Percentiles rank a stretch among this genome's conserved stretches.
These are phyloP conservation scores for Cercospora beticola DNA, from an alignment of 2,329 filamentous ascomycete species.

Conservation along the genomic window DNA sequence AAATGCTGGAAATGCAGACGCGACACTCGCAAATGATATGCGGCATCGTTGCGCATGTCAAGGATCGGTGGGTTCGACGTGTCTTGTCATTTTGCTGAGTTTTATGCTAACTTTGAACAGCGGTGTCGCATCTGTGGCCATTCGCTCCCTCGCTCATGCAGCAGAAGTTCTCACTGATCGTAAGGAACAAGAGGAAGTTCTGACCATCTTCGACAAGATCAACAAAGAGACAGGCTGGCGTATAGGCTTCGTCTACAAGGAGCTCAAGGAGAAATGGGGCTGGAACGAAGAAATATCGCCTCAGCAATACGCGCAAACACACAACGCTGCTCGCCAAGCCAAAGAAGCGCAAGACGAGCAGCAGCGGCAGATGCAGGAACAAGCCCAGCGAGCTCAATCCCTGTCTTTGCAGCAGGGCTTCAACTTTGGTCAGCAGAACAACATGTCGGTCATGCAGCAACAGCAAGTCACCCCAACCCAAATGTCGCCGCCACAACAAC, in stretches of 20 bases:
- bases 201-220: constrained; percentile 74
- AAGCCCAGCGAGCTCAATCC: constrained; percentile 31
- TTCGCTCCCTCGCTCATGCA: constrained; percentile 76
- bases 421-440: constrained; percentile 27
- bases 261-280: constrained; percentile 75
- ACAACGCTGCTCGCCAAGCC: constrained; percentile 32
- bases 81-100: not conserved
- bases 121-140: constrained; percentile 74
- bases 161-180: constrained; percentile 68
- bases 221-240: constrained; percentile 76
- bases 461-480: constrained; percentile 28
- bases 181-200: constrained; percentile 76
- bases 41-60: constrained; percentile 81
- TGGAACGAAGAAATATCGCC: constrained; percentile 57
- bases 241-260: constrained; percentile 67
- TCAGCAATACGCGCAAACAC: constrained; percentile 42
- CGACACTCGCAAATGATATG: constrained; percentile 82
- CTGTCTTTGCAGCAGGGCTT: constrained; percentile 29
- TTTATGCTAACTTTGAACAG: constrained; percentile 37
- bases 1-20: constrained; percentile 69
- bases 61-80: constrained; percentile 59
- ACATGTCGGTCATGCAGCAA: constrained; percentile 23
- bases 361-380: constrained; percentile 34
- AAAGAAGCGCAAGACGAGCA: constrained; percentile 30
- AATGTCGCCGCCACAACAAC: constrained; percentile 30